Conservation (phyloP, 2,329 filamentous ascomycete species). For the Xylariales sp. region DNA sequence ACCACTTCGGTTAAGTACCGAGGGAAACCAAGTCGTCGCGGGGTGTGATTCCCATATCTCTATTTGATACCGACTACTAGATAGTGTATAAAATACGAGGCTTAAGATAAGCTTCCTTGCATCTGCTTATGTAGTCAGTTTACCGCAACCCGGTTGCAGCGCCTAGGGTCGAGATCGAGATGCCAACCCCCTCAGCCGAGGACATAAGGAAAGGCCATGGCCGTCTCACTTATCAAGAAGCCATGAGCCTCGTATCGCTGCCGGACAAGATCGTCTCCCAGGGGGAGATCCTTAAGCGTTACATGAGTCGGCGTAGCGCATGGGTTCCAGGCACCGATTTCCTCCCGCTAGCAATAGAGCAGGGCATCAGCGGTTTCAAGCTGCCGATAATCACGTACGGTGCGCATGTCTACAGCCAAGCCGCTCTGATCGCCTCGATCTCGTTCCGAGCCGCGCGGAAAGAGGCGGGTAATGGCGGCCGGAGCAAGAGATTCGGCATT, state of each 20-base stretch:
- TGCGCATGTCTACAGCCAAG: slow-evolving; percentile 59
- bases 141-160: slow-evolving; percentile 6
- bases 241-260: slow-evolving; percentile 50
- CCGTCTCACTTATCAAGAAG: slow-evolving; percentile 53
- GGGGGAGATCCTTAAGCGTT: slow-evolving; percentile 44
- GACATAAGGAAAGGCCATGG: slow-evolving; percentile 28
- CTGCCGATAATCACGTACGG: slow-evolving; percentile 52
- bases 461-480: slow-evolving; percentile 25
- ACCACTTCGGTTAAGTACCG: no score
- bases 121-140: neutral
- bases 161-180: slow-evolving; percentile 1
- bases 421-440: slow-evolving; percentile 53
- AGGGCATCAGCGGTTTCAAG: slow-evolving; percentile 14
- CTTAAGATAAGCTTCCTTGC: neutral
- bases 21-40: neutral
- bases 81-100: neutral
- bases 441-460: slow-evolving; percentile 49
- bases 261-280: slow-evolving; percentile 40
- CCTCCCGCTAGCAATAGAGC: slow-evolving; percentile 17
- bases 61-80: neutral
- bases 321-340: slow-evolving; percentile 52
- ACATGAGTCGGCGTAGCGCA: slow-evolving; percentile 51
- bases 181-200: slow-evolving; percentile 30
- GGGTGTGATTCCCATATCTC: neutral
- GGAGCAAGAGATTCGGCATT: slow-evolving; percentile 45